These are phyloP conservation scores for Ramaria rubella DNA, from an alignment of 768 basidiomycete species.

Conservation along the genomic window DNA sequence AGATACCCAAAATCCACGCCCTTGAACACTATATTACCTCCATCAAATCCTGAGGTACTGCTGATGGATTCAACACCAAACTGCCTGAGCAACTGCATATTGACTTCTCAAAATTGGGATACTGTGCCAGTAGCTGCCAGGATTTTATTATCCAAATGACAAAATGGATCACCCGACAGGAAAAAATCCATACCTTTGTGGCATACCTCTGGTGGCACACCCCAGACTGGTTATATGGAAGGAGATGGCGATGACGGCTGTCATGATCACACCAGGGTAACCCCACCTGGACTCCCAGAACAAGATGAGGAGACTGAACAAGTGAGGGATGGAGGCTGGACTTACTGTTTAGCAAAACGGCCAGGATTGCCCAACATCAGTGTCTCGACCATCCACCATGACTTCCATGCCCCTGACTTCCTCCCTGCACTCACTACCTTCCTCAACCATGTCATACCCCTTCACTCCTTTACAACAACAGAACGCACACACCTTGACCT, in stretches of 20 bases:
- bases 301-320: too few species aligned
- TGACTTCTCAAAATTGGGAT: conserved; percentile 22
- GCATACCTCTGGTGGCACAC: neutral
- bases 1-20: conserved; percentile 33
- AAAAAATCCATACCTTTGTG: conserved; percentile 3
- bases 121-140: conserved; percentile 11
- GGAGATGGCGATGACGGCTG: neutral
- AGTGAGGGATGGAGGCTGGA: too few species aligned
- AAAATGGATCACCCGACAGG: conserved; percentile 5
- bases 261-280: neutral
- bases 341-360: too few species aligned
- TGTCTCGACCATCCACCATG: too few species aligned
- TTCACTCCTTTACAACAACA: neutral
- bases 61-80: conserved; percentile 14
- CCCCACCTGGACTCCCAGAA: too few species aligned
- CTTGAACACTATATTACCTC: conserved; percentile 15
- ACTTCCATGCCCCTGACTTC: too few species aligned
- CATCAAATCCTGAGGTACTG: conserved; percentile 11
- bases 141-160: conserved; percentile 14
- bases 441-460: neutral
- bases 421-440: neutral
- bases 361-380: too few species aligned
- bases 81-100: conserved; percentile 24
- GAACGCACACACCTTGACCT: neutral
- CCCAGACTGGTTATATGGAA: too few species aligned